phyloP scores from a whole-genome alignment of 1,284 basidiomycete species.

The Inonotus hispidus region DNA sequence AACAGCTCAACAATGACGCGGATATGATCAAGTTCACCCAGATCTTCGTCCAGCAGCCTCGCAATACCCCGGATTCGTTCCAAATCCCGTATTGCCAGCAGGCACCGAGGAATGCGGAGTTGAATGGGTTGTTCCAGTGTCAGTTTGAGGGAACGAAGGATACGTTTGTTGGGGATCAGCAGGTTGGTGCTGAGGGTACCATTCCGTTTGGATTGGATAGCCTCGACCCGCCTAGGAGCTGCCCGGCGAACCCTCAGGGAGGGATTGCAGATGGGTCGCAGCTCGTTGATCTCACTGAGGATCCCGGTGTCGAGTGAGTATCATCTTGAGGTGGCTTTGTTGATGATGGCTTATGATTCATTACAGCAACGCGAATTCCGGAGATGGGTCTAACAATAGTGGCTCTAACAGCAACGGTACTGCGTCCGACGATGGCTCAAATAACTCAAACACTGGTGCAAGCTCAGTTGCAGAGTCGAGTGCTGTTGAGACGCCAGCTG shows the following conservation, averaged over 20 bases:
- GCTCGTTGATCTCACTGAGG: constrained; percentile 20
- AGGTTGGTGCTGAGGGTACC: constrained; percentile 37
- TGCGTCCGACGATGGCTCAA: background rate
- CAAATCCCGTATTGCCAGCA: constrained; percentile 46
- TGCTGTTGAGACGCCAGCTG: background rate
- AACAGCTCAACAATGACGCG: constrained; percentile 45
- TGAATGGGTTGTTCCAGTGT: constrained; percentile 51
- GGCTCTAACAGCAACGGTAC: background rate
- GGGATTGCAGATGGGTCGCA: constrained; percentile 28
- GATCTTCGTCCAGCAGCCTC: constrained; percentile 55
- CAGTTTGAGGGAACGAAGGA: constrained; percentile 46
- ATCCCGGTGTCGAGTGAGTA: constrained; percentile 21
- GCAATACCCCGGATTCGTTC: constrained; percentile 42
- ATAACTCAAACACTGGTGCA: constrained; percentile 39
- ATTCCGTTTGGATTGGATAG: constrained; percentile 40
- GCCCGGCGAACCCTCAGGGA: constrained; percentile 40
- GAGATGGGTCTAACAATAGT: constrained; percentile 7
- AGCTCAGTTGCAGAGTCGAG: constrained; percentile 28
- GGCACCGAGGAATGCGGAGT: constrained; percentile 43
- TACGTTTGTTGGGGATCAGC: constrained; percentile 37
- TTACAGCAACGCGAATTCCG: background rate
- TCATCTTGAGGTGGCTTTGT: background rate
- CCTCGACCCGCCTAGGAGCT: constrained; percentile 42
- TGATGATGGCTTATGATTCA: background rate
- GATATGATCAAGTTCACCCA: constrained; percentile 56